Evolutionary conservation across 495 filamentous ascomycete species (phyloP).

Genomic region (Tuber aestivum): DNA sequence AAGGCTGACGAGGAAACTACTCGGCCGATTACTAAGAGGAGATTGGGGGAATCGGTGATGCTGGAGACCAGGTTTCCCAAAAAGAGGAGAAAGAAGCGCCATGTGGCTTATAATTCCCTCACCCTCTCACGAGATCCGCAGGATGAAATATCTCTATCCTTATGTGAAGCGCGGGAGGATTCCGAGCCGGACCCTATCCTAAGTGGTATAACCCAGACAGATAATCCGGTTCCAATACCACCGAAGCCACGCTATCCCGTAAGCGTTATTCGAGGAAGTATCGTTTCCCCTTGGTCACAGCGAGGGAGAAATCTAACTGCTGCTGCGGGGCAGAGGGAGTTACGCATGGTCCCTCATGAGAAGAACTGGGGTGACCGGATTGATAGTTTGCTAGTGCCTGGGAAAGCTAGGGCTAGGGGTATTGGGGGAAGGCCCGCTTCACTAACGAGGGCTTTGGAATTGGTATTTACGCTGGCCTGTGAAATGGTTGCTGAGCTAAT

Average conservation of each 20-base stretch:
- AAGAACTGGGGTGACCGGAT: neutral
- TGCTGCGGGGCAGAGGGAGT: neutral
- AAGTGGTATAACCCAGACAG: neutral
- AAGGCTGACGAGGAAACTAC: neutral
- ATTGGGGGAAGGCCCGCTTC: neutral
- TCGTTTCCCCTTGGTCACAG: conserved; percentile 6
- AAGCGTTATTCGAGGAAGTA: conserved; percentile 19
- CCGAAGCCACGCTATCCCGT: conserved; percentile 22
- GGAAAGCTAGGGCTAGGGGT: neutral
- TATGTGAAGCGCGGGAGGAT: conserved; percentile 7
- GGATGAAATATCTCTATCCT: conserved; percentile 12
- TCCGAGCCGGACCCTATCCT: neutral
- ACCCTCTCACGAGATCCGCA: conserved; percentile 22
- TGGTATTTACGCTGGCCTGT: neutral
- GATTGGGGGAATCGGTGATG: conserved; percentile 3
- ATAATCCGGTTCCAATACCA: neutral
- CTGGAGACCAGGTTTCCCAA: neutral
- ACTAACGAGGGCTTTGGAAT: neutral
- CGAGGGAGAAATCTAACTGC: neutral
- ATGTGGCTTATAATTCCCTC: conserved; percentile 29
- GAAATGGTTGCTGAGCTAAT: neutral
- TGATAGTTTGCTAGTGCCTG: neutral
- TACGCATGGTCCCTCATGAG: neutral
- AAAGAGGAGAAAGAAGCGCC: conserved; percentile 27
- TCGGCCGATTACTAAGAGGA: conserved; percentile 8